Base-by-base conservation (phyloP, 257 asterid species). In the Solanum chilense region DNA sequence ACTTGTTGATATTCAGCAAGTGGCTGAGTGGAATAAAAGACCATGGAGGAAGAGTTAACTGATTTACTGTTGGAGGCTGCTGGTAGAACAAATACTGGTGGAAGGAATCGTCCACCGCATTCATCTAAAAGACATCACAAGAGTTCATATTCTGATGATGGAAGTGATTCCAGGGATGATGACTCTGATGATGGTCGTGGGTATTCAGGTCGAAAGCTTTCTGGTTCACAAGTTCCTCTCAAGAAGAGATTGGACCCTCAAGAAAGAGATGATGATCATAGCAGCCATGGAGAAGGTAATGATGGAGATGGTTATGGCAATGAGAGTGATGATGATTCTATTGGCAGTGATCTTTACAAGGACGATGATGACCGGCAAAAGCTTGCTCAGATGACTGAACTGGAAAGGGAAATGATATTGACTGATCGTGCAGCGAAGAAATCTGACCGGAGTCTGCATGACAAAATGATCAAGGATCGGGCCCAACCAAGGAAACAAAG, bases 271-370 rank as follows among this genome's bases (percentile, higher is more conserved):
- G 95, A 95, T 86, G 97, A 91, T 85, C 93, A 88, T 23, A 93
- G 95, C 84, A 94, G 94, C 88, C 94, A 90, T 5, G 90, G 85
- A 89, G 97, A 94, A 85, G 98, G 92, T 42, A 92, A 76, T 68
- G 98, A 92, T 12, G 95, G 87, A 69, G 92, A 89, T 88, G 92
- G 86, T 47, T 88, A 90, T 85, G 93, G 88, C 82, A 88, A 69
- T 64, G 95, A 90, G 44, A 97, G 99, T 75, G 99, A 97, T 87
- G 98, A 93, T 64, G 98, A 95, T 90, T 95, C 98, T 68, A 93
- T 97, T 77, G 99, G 98, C 88, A 97, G 99, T 88, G 99, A 97
- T 89, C 94, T 97, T 76, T 97, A 94, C 92, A 95, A 94, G 93
- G 94, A 92, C 81, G 98, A 97, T 86, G 94, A 94, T 86, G 99